A percentile compares a stretch with the other conserved stretches of the same genome.
Conservation (phyloP, 106 monocot genomes). For the Phalaenopsis aphrodite region DNA sequence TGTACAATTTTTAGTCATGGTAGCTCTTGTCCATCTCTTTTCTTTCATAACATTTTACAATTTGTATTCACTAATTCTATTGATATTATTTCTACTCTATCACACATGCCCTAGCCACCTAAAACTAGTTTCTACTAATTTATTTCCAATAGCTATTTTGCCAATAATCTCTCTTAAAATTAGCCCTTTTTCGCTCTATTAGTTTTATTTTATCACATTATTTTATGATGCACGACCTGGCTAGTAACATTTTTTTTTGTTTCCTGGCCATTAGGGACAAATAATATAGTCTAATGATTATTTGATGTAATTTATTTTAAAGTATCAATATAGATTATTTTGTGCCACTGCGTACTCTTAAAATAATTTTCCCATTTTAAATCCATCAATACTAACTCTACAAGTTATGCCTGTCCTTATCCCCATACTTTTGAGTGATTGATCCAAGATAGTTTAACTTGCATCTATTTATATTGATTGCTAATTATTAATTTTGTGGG, state of each 20-base stretch:
- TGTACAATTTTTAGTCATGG: not conserved
- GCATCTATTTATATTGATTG: not conserved
- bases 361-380: not conserved
- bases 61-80: not conserved
- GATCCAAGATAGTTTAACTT: not conserved
- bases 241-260: not conserved
- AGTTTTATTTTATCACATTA: not conserved
- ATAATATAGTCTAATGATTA: no score
- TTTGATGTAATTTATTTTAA: no score
- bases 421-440: not conserved
- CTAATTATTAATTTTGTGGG: not conserved
- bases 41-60: not conserved
- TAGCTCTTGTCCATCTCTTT: not conserved
- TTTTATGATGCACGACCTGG: not conserved
- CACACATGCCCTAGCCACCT: not conserved
- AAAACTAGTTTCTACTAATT: not conserved
- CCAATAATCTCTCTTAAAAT: not conserved
- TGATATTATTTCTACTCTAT: not conserved
- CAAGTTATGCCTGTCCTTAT: not conserved
- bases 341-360: not conserved
- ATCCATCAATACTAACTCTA: not conserved
- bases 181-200: not conserved
- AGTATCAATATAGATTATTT: not conserved
- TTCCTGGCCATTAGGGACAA: not conserved
- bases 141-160: not conserved